Evolutionary conservation across 768 basidiomycete genomes (phyloP).

Genomic region (Boletus tomentosulus): DNA sequence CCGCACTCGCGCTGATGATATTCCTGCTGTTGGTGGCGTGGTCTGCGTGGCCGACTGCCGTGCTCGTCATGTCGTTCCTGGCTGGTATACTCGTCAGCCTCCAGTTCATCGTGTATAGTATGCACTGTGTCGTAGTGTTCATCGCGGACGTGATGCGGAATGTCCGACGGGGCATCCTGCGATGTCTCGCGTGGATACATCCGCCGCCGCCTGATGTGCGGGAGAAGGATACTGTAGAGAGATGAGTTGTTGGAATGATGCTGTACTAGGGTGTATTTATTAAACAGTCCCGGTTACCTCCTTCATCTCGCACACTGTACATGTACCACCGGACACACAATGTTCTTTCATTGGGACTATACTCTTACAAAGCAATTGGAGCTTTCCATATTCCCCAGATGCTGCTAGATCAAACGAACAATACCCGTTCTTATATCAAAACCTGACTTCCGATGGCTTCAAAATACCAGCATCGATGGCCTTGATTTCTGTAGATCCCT

Average conservation of each 20-base stretch:
- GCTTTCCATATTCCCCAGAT: too few relatives aligned
- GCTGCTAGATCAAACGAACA: too few relatives aligned
- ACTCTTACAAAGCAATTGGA: too few relatives aligned
- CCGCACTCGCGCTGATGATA: slow-evolving; percentile 51
- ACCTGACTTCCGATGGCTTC: slow-evolving; percentile 16
- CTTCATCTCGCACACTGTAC: neutral
- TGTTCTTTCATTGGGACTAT: too few relatives aligned
- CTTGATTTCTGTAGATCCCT: slow-evolving; percentile 21
- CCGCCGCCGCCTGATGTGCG: slow-evolving; percentile 3
- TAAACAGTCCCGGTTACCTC: too few relatives aligned
- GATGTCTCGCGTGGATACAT: slow-evolving; percentile 11
- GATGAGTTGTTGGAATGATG: neutral
- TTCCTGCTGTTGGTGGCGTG: slow-evolving; percentile 63
- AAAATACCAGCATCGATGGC: slow-evolving; percentile 28
- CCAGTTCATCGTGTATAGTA: slow-evolving; percentile 63
- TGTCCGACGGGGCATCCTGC: slow-evolving; percentile 11
- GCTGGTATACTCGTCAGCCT: slow-evolving; percentile 57
- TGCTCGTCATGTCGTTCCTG: slow-evolving; percentile 52
- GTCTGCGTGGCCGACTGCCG: slow-evolving; percentile 58
- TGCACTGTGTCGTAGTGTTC: slow-evolving; percentile 24
- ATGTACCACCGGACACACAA: neutral
- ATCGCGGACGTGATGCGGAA: slow-evolving; percentile 4
- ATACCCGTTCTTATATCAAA: slow-evolving; percentile 8
- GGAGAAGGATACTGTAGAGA: slow-evolving; percentile 7
- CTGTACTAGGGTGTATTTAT: neutral